Conservation (phyloP, 2,329 filamentous ascomycete genomes). For the Penicillium griseofulvum region DNA sequence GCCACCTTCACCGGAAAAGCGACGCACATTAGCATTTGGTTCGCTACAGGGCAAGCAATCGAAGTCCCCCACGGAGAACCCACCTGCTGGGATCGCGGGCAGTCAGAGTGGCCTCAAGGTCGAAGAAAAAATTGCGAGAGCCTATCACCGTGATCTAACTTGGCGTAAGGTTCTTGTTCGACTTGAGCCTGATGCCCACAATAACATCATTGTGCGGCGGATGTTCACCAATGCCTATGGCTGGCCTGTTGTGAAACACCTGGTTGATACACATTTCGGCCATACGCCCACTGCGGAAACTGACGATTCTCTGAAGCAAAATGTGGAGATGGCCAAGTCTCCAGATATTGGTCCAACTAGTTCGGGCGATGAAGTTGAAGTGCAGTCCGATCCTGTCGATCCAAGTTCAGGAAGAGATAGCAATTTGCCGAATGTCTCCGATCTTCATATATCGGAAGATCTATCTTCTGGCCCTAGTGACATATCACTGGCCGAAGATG, state of each 20-base stretch:
- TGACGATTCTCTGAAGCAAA: slow-evolving; percentile 65
- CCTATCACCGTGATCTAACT: slow-evolving; percentile 85
- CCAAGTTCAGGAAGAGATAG: slow-evolving; percentile 12
- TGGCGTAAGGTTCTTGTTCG: slow-evolving; percentile 98
- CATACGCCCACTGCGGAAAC: slow-evolving; percentile 66
- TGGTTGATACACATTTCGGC: slow-evolving; percentile 91
- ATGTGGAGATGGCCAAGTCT: slow-evolving; percentile 66
- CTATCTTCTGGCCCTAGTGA: neutral
- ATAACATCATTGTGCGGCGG: slow-evolving; percentile 94
- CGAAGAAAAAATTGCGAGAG: slow-evolving; percentile 95
- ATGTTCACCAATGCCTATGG: slow-evolving; percentile 98
- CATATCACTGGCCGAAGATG: slow-evolving; percentile 3
- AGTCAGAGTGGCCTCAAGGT: slow-evolving; percentile 66
- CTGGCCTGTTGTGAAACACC: slow-evolving; percentile 93
- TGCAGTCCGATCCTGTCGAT: slow-evolving; percentile 20
- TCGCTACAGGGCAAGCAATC: slow-evolving; percentile 20
- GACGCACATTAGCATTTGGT: slow-evolving; percentile 40
- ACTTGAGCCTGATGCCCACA: slow-evolving; percentile 94
- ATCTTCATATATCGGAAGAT: neutral
- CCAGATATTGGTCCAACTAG: slow-evolving; percentile 56
- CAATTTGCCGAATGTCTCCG: slow-evolving; percentile 1
- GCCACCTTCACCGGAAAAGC: slow-evolving; percentile 59
- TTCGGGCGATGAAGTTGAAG: slow-evolving; percentile 65
- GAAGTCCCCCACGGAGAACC: slow-evolving; percentile 11
- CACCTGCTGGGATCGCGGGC: slow-evolving; percentile 14